Evolutionary conservation across 106 monocot genomes (phyloP).

Genomic region (Dendrobium huoshanense): DNA sequence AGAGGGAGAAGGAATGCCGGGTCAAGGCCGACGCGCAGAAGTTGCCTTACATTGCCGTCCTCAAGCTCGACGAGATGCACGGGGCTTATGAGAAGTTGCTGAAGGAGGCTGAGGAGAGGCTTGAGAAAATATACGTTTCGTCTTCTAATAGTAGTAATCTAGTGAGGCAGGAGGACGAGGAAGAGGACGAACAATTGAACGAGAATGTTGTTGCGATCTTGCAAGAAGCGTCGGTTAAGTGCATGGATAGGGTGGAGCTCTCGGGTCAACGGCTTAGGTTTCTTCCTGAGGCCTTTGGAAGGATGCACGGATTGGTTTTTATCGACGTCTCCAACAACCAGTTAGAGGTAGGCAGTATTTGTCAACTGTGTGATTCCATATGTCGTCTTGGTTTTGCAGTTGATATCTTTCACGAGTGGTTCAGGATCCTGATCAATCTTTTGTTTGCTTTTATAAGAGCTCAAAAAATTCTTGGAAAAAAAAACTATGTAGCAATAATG

Average conservation of each 20-base stretch:
- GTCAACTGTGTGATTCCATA: not conserved
- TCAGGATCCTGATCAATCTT: not conserved
- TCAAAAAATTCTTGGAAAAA: not conserved
- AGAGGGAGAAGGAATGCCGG: constrained; percentile 5
- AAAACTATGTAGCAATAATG: not conserved
- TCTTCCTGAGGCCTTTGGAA: constrained; percentile 85
- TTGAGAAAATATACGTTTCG: constrained; percentile 51
- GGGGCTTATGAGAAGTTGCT: constrained; percentile 65
- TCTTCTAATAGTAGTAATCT: not conserved
- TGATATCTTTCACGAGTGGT: not conserved
- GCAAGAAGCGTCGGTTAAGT: constrained; percentile 22
- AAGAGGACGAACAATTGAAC: constrained; percentile 15
- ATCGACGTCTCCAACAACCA: constrained; percentile 74
- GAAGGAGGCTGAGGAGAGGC: constrained; percentile 69
- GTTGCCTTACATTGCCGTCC: constrained; percentile 34
- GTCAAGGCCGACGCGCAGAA: constrained; percentile 26
- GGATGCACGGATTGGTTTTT: constrained; percentile 36
- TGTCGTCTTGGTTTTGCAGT: not conserved
- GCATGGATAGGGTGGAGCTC: constrained; percentile 56
- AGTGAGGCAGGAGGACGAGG: not conserved
- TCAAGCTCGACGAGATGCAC: constrained; percentile 81
- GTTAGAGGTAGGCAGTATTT: constrained; percentile 49
- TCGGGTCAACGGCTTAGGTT: constrained; percentile 39
- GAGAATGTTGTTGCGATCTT: constrained; percentile 72
- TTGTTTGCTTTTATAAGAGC: not conserved